Evolutionary conservation across 352 stramenopile genomes (phyloP).

Genomic region (Phytophthora syringae): DNA sequence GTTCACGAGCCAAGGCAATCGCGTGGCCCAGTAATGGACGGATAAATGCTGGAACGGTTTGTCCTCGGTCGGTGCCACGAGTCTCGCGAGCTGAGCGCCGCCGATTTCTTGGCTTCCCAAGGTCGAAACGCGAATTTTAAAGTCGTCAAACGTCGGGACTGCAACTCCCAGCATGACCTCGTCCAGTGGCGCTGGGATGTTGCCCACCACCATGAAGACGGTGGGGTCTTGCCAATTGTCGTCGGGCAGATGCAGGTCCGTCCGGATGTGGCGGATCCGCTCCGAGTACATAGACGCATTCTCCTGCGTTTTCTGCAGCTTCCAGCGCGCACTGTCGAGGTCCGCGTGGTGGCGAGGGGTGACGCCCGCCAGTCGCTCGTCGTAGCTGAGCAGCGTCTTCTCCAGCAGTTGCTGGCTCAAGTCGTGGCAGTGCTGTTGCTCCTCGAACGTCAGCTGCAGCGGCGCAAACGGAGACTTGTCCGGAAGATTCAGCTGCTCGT

Average conservation of each 20-base stretch:
- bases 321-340: constrained; percentile 44
- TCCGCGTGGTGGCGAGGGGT: constrained; percentile 30
- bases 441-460: constrained; percentile 36
- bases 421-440: constrained; percentile 43
- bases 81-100: constrained; percentile 59
- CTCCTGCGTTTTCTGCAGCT: constrained; percentile 38
- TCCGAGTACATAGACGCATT: constrained; percentile 45
- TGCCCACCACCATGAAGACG: constrained; percentile 48
- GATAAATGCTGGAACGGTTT: constrained; percentile 55
- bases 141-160: constrained; percentile 46
- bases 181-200: constrained; percentile 49
- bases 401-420: constrained; percentile 43
- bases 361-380: constrained; percentile 34
- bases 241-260: constrained; percentile 36
- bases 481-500: constrained; percentile 16
- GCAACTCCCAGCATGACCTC: constrained; percentile 72
- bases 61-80: constrained; percentile 44
- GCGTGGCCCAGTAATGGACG: constrained; percentile 49
- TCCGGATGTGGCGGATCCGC: constrained; percentile 32
- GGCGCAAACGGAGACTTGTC: constrained; percentile 42
- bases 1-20: constrained; percentile 45
- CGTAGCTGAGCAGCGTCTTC: constrained; percentile 46
- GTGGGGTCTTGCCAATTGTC: constrained; percentile 38
- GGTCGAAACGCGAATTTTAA: constrained; percentile 38
- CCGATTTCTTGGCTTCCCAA: constrained; percentile 33